phyloP scores from a whole-genome alignment of 2,329 filamentous ascomycete species.

The Phaeosphaeria sp. region DNA sequence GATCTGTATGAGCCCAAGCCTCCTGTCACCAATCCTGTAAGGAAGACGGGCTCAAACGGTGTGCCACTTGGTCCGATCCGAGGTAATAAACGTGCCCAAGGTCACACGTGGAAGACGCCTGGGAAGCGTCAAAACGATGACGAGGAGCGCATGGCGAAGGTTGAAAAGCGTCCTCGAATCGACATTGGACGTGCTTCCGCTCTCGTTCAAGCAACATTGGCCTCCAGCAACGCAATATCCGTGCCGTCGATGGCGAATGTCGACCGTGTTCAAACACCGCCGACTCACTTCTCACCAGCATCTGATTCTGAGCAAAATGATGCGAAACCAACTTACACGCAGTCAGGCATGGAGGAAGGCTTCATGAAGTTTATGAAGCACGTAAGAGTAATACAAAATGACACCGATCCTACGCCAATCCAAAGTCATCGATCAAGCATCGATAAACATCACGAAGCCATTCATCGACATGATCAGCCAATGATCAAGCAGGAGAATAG shows the following conservation, averaged over 20 bases:
- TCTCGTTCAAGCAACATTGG: conserved; percentile 8
- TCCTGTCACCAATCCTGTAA: neutral
- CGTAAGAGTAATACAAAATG: neutral
- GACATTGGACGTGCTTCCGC: conserved; percentile 13
- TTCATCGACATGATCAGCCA: neutral
- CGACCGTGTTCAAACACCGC: neutral
- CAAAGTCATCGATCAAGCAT: neutral
- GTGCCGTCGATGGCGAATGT: neutral
- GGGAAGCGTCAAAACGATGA: conserved; percentile 6
- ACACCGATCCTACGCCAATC: neutral
- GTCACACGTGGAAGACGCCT: neutral
- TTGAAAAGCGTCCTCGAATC: conserved; percentile 18
- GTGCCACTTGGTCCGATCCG: conserved; percentile 16
- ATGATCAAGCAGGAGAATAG: neutral
- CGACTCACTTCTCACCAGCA: neutral
- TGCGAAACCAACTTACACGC: too few species aligned
- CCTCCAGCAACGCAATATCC: neutral
- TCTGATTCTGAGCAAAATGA: neutral
- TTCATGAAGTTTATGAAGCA: neutral
- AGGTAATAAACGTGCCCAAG: neutral
- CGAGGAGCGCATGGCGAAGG: neutral
- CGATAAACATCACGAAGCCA: neutral
- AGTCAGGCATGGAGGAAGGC: neutral
- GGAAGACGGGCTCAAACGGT: conserved; percentile 22
- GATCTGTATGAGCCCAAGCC: conserved; percentile 20